Conservation (phyloP, 2,329 filamentous ascomycete genomes). For the Cladosporium sp. region DNA sequence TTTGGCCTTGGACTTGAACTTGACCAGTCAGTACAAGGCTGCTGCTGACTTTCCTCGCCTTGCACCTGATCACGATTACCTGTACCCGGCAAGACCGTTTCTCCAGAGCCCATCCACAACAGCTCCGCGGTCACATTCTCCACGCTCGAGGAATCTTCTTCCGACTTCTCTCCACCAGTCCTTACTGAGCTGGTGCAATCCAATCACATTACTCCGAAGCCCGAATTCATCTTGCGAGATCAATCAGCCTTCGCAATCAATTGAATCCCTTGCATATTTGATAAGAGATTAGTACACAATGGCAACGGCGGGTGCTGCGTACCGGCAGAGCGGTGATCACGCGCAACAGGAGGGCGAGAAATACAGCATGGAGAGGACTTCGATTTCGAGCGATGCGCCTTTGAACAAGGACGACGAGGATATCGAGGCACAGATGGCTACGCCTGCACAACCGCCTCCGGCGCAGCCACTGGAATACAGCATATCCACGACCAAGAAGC, state of each 20-base stretch:
- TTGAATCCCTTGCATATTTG: neutral
- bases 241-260: neutral
- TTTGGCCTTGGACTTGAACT: constrained; percentile 9
- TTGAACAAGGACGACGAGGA: constrained; percentile 17
- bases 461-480: constrained; percentile 29
- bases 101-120: neutral
- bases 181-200: constrained; percentile 10
- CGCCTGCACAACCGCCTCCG: constrained; percentile 13
- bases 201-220: neutral
- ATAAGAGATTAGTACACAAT: neutral
- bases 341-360: constrained; percentile 16
- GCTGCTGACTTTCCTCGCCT: neutral
- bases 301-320: neutral
- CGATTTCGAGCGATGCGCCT: constrained; percentile 19
- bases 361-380: constrained; percentile 17
- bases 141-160: neutral
- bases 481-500: constrained; percentile 30
- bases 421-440: constrained; percentile 13
- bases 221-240: neutral
- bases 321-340: constrained; percentile 7
- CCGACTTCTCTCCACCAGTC: neutral
- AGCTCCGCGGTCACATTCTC: constrained; percentile 4
- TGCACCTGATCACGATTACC: neutral
- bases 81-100: neutral
- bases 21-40: neutral